These are phyloP conservation scores for Aphanocladium album DNA, from an alignment of 2,329 filamentous ascomycete species.

Conservation along the genomic window DNA sequence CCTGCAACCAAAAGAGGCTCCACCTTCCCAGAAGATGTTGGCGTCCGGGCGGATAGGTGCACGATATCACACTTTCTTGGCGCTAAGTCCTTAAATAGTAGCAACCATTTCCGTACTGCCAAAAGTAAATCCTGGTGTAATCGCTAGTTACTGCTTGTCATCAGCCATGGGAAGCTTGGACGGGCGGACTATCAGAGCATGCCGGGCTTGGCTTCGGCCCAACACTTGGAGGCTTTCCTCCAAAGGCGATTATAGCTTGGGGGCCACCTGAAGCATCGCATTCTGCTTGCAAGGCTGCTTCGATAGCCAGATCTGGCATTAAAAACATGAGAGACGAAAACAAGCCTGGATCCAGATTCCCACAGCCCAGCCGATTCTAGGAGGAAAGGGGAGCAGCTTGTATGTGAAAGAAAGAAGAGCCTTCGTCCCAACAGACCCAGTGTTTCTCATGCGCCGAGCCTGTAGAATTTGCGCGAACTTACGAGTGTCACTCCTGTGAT, in stretches of 20 bases:
- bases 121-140: not conserved
- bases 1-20: not conserved
- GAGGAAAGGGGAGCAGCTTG: too few species aligned
- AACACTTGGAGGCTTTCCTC: not conserved
- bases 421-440: not conserved
- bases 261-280: too few species aligned
- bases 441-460: not conserved
- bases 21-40: not conserved
- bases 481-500: not conserved
- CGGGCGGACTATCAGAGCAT: not conserved
- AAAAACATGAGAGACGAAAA: not conserved
- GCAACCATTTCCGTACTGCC: too few species aligned
- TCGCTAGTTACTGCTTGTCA: not conserved
- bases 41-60: not conserved
- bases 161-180: not conserved
- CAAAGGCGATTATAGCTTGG: not conserved
- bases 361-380: too few species aligned
- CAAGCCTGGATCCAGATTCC: not conserved
- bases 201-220: not conserved
- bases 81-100: slow-evolving; percentile 2
- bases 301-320: not conserved
- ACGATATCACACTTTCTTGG: not conserved
- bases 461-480: not conserved
- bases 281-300: too few species aligned
- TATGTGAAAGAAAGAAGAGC: not conserved